Conservation (phyloP, 129 eudicot genomes). For the Arctium minus region DNA sequence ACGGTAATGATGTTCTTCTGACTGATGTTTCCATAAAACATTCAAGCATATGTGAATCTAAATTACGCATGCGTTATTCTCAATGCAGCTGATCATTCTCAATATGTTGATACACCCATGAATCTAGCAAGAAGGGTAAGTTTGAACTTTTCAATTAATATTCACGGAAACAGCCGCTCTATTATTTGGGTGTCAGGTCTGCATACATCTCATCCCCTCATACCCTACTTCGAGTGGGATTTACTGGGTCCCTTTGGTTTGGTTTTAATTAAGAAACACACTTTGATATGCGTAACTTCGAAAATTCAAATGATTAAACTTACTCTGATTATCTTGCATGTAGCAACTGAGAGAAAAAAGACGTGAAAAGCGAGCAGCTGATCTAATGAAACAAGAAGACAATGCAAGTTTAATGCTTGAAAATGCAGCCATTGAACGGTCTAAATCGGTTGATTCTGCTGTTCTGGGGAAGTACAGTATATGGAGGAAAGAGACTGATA, state of each 20-base stretch:
- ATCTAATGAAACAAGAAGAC: constrained; percentile 71
- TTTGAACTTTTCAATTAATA: constrained; percentile 1
- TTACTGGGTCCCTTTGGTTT: neutral
- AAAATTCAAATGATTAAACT: neutral
- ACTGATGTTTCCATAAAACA: constrained; percentile 5
- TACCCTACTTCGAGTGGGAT: neutral
- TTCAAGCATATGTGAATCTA: neutral
- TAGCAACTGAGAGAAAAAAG: constrained; percentile 81
- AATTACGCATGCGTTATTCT: neutral
- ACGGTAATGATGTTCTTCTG: constrained; percentile 33
- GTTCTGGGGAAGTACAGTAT: constrained; percentile 91
- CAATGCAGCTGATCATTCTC: constrained; percentile 53
- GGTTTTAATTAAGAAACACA: neutral
- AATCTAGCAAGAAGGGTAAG: constrained; percentile 77
- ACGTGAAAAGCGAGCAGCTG: constrained; percentile 91
- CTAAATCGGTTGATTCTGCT: constrained; percentile 94
- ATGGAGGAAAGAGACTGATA: constrained; percentile 93
- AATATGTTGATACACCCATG: constrained; percentile 62
- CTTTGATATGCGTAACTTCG: neutral
- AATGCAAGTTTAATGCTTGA: constrained; percentile 79
- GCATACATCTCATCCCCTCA: no score
- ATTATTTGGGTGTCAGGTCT: neutral
- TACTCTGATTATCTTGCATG: constrained; percentile 22
- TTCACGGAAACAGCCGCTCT: neutral
- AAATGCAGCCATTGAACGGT: constrained; percentile 93